Conservation (phyloP, 768 basidiomycete genomes). For the Collybia nuda region DNA sequence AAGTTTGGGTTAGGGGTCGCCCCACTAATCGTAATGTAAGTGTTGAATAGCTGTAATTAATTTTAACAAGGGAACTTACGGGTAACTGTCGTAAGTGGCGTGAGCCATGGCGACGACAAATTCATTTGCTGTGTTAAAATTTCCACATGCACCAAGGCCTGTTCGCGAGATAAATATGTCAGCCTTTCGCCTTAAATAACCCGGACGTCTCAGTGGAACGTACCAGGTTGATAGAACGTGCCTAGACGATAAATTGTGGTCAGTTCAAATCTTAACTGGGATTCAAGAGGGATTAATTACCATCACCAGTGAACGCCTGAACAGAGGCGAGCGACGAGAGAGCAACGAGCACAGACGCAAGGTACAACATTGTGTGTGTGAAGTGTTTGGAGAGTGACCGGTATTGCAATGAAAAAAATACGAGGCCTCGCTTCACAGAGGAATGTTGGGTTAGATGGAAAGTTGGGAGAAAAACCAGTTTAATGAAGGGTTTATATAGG, state of each 20-base stretch:
- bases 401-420: too few relatives aligned
- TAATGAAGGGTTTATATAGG: too few relatives aligned
- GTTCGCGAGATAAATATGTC: background rate
- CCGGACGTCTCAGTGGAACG: background rate
- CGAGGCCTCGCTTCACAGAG: background rate
- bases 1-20: constrained; percentile 8
- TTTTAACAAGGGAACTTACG: constrained; percentile 3
- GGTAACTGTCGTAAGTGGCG: constrained; percentile 6
- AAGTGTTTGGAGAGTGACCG: background rate
- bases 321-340: background rate
- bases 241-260: background rate
- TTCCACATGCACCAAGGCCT: constrained; percentile 12
- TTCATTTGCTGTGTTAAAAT: constrained; percentile 5
- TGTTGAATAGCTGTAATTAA: background rate
- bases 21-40: constrained; percentile 4
- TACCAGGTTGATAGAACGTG: constrained; percentile 1
- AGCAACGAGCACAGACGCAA: background rate
- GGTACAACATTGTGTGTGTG: background rate
- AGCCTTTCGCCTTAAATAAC: background rate
- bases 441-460: background rate
- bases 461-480: background rate
- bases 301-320: constrained; percentile 1
- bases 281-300: background rate
- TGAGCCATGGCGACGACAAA: constrained; percentile 12
- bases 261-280: background rate